Conservation (phyloP, 2,329 filamentous ascomycete species). For the Colletotrichum abscissum region DNA sequence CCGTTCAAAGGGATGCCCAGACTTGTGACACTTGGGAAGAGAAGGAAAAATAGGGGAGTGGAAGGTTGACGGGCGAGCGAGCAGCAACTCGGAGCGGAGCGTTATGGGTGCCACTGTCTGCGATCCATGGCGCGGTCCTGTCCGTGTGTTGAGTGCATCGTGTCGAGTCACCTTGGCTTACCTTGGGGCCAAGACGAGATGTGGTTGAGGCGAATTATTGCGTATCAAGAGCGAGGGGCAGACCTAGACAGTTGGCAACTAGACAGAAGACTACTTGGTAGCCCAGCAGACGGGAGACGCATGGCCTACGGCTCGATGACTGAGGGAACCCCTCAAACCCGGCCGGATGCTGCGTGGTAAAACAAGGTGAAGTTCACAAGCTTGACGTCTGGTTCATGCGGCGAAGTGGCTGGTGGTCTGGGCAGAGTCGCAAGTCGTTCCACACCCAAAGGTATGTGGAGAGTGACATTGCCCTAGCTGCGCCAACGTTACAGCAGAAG, state of each 20-base stretch:
- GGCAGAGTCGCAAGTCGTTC: slow-evolving; percentile 6
- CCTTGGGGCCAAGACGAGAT: not conserved
- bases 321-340: not conserved
- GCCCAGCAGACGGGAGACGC: not conserved
- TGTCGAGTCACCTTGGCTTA: not conserved
- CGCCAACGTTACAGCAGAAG: slow-evolving; percentile 23
- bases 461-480: slow-evolving; percentile 16
- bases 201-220: not conserved
- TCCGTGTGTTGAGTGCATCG: slow-evolving; percentile 1
- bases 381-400: slow-evolving; percentile 32
- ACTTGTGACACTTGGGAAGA: slow-evolving; percentile 22
- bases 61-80: not conserved
- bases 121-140: slow-evolving; percentile 1
- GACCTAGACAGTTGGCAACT: not conserved
- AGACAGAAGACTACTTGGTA: too few relatives aligned
- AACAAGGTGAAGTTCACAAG: slow-evolving; percentile 26
- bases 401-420: slow-evolving; percentile 25
- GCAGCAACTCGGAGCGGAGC: slow-evolving; percentile 15
- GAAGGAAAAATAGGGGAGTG: not conserved
- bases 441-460: not conserved
- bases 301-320: slow-evolving; percentile 13
- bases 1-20: slow-evolving; percentile 31
- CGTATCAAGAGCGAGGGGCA: not conserved
- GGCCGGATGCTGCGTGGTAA: slow-evolving; percentile 33
- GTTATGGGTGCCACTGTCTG: slow-evolving; percentile 5